A percentile compares a stretch with the other conserved stretches of the same genome.
Evolutionary conservation across 306 rosid species (phyloP).

Genomic region (Cicer arietinum): DNA sequence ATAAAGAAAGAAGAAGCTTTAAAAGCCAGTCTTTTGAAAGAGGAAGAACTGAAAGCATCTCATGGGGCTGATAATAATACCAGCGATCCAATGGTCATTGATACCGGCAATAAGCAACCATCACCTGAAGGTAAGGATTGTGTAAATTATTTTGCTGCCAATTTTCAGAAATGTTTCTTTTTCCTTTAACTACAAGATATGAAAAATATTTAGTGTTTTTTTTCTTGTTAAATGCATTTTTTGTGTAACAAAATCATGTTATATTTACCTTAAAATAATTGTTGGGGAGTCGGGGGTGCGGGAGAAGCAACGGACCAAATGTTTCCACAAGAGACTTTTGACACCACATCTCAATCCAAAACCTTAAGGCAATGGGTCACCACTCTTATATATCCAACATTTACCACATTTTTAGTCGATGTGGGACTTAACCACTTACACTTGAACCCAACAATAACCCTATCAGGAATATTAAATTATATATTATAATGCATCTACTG

Average conservation of each 20-base stretch:
- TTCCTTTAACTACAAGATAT: slow-evolving; percentile 30
- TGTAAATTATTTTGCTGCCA: slow-evolving; percentile 26
- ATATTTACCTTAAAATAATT: slow-evolving; percentile 10
- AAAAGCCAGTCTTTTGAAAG: slow-evolving; percentile 83
- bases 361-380: no score
- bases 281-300: no score
- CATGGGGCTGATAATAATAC: slow-evolving; percentile 59
- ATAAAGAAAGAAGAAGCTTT: slow-evolving; percentile 88
- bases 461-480: slow-evolving; percentile 18
- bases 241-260: slow-evolving; percentile 28
- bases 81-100: slow-evolving; percentile 82
- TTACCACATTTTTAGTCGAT: no score
- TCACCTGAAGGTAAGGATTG: slow-evolving; percentile 65
- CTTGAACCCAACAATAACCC: background rate
- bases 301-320: no score
- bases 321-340: no score
- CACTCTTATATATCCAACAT: no score
- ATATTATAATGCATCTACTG: background rate
- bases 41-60: slow-evolving; percentile 79
- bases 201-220: slow-evolving; percentile 4
- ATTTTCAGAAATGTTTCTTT: slow-evolving; percentile 23
- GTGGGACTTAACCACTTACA: no score
- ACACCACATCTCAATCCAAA: no score
- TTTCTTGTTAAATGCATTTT: slow-evolving; percentile 22
- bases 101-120: slow-evolving; percentile 58